Evolutionary conservation across 176 grass and related monocot species (phyloP).

Genomic region (Eremochloa ophiuroides): DNA sequence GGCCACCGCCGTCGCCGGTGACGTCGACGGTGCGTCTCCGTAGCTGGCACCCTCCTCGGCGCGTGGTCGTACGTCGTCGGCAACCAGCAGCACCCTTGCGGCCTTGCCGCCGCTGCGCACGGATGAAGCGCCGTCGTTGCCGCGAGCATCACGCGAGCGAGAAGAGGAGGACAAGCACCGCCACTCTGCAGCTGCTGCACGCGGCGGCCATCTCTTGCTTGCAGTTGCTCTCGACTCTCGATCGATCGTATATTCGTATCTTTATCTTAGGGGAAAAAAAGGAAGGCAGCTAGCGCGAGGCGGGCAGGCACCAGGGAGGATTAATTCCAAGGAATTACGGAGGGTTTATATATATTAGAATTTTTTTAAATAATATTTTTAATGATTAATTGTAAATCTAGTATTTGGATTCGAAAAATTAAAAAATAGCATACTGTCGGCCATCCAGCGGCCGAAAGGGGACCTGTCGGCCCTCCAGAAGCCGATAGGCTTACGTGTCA

Average conservation of each 20-base stretch:
- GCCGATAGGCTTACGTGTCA: no score
- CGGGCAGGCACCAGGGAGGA: neutral
- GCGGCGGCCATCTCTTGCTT: neutral
- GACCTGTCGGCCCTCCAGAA: no score
- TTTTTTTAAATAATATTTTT: no score
- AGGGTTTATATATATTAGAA: conserved; percentile 39
- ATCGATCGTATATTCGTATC: no score
- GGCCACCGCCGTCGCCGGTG: neutral
- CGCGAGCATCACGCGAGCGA: neutral
- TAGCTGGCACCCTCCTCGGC: neutral
- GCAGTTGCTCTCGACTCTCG: neutral
- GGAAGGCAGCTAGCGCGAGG: neutral
- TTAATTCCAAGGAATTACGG: neutral
- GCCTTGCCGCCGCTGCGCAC: neutral
- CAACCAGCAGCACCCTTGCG: neutral
- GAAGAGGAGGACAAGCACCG: neutral
- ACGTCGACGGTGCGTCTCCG: neutral
- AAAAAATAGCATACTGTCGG: no score
- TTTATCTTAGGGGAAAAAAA: no score
- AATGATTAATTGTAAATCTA: no score
- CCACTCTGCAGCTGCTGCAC: conserved; percentile 4
- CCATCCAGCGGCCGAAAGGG: no score
- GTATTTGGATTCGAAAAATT: no score
- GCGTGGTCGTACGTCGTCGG: neutral
- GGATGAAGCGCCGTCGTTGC: neutral